Evolutionary conservation across 148 eudicot species (phyloP).

Genomic region (Tetragonia tetragonoides): DNA sequence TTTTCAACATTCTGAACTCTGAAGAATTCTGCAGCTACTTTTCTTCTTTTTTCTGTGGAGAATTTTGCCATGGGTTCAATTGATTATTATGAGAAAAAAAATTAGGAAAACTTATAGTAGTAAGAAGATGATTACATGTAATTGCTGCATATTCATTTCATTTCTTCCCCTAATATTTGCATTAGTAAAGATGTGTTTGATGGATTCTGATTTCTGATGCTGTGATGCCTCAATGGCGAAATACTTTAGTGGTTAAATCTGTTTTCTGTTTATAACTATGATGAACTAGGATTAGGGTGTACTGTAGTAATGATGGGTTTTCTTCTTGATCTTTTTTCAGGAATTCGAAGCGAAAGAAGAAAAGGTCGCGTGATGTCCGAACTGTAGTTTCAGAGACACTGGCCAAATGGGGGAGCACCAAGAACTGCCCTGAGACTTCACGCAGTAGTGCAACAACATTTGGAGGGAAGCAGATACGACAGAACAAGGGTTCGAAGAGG

Average conservation of each 20-base stretch:
- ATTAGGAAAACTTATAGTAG: no score
- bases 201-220: no score
- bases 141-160: no score
- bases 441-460: neutral
- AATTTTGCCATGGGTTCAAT: neutral
- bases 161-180: no score
- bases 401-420: slow-evolving; percentile 6
- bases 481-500: slow-evolving; percentile 17
- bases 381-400: slow-evolving; percentile 12
- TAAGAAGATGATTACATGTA: no score
- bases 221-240: no score
- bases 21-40: neutral
- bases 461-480: neutral
- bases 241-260: no score
- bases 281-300: no score
- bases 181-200: no score
- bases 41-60: neutral
- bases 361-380: slow-evolving; percentile 1
- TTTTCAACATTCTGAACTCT: neutral
- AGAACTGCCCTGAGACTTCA: neutral
- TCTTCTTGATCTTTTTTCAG: neutral
- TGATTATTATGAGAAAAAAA: neutral
- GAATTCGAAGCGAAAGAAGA: slow-evolving; percentile 10
- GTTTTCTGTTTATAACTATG: no score
- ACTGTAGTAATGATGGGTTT: neutral